These are phyloP conservation scores for Dendrobium nobile DNA, from an alignment of 106 monocot genomes.

Conservation along the genomic window DNA sequence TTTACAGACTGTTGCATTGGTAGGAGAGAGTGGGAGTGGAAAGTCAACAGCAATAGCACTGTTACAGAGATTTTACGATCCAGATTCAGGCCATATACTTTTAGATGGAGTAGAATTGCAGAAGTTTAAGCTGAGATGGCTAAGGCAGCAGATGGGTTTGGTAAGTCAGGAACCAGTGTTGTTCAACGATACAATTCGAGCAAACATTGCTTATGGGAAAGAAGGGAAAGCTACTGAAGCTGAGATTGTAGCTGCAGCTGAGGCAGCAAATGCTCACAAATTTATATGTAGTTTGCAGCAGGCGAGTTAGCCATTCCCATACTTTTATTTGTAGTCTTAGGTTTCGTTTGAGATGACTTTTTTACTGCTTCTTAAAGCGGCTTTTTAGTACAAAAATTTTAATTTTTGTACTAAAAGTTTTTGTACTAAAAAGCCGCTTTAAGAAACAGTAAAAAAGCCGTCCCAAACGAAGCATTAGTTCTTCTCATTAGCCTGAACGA, in stretches of 20 bases:
- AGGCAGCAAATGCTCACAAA: conserved; percentile 13
- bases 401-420: too few relatives aligned
- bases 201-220: conserved; percentile 19
- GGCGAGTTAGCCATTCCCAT: neutral
- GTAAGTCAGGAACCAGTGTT: conserved; percentile 18
- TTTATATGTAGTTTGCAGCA: conserved; percentile 16
- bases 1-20: conserved; percentile 26
- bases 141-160: conserved; percentile 21
- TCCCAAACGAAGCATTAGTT: neutral
- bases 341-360: neutral
- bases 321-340: neutral
- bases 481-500: neutral
- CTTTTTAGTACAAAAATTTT: neutral
- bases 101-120: conserved; percentile 11
- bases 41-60: conserved; percentile 14
- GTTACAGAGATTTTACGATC: conserved; percentile 23
- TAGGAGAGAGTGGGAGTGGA: conserved; percentile 16
- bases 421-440: neutral
- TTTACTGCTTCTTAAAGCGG: neutral
- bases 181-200: conserved; percentile 27
- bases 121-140: conserved; percentile 11
- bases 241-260: conserved; percentile 14
- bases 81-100: conserved; percentile 11
- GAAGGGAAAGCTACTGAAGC: conserved; percentile 6
- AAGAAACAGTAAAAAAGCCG: neutral